Evolutionary conservation across 495 filamentous ascomycete species (phyloP).

Genomic region (Glarea lozoyensis): DNA sequence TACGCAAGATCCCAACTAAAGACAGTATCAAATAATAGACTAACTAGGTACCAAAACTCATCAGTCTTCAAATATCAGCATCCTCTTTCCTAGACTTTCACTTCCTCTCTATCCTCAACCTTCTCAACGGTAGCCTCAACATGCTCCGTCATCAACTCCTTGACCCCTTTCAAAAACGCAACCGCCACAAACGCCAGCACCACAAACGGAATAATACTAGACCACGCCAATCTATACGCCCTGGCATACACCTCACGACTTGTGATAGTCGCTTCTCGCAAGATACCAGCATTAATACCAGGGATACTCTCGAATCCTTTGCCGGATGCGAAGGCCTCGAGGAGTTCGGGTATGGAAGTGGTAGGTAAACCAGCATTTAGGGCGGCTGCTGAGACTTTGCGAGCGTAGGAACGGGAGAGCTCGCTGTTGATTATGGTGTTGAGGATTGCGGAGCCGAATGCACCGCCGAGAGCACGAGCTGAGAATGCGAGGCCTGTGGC

Average conservation of each 20-base stretch:
- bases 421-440: slow-evolving; percentile 44
- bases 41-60: too few species aligned
- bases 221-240: slow-evolving; percentile 41
- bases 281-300: slow-evolving; percentile 27
- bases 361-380: slow-evolving; percentile 31
- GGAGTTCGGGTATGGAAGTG: slow-evolving; percentile 26
- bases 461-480: slow-evolving; percentile 43
- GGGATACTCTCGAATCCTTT: slow-evolving; percentile 21
- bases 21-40: too few species aligned
- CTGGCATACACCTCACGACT: slow-evolving; percentile 34
- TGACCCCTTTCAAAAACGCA: slow-evolving; percentile 36
- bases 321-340: slow-evolving; percentile 27
- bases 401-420: slow-evolving; percentile 29
- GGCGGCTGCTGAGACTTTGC: slow-evolving; percentile 27
- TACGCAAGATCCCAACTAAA: too few species aligned
- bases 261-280: slow-evolving; percentile 27
- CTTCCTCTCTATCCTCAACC: slow-evolving; percentile 4
- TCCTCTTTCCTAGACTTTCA: neutral
- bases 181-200: slow-evolving; percentile 38
- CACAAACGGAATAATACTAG: slow-evolving; percentile 44
- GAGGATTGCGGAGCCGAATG: slow-evolving; percentile 45
- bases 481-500: slow-evolving; percentile 47
- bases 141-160: slow-evolving; percentile 42
- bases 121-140: slow-evolving; percentile 38
- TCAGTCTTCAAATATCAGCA: too few species aligned